Percentiles rank a stretch among this genome's conserved stretches.
These are phyloP conservation scores for Lathyrus tuberosus DNA, from an alignment of 306 rosid species.

Conservation along the genomic window DNA sequence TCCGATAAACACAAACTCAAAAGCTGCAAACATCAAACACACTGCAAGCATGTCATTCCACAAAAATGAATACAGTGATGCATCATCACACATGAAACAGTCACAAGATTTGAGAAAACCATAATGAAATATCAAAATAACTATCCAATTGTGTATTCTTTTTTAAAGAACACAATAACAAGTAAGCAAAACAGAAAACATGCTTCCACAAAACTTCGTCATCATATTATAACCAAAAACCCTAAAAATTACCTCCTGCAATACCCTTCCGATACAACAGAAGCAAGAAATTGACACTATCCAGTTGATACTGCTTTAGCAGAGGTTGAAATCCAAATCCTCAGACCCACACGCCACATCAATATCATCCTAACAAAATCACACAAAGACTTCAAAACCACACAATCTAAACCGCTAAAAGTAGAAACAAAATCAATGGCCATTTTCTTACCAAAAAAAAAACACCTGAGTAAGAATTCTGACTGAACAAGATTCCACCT, in stretches of 20 bases:
- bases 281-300: no score
- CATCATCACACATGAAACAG: no score
- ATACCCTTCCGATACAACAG: slow-evolving; percentile 85
- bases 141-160: no score
- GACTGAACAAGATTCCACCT: slow-evolving; percentile 79
- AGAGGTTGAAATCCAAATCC: slow-evolving; percentile 88
- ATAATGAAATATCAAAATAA: no score
- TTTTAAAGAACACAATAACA: not conserved
- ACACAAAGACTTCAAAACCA: slow-evolving; percentile 5
- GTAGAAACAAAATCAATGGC: not conserved
- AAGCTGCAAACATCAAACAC: no score
- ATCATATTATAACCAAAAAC: slow-evolving; percentile 8
- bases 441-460: not conserved
- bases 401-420: no score
- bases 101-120: no score
- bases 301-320: slow-evolving; percentile 90
- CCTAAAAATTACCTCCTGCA: slow-evolving; percentile 76
- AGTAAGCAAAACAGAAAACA: not conserved
- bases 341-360: slow-evolving; percentile 85
- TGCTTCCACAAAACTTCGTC: not conserved
- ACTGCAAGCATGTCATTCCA: no score
- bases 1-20: no score
- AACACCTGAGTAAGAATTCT: slow-evolving; percentile 88
- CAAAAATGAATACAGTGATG: no score
- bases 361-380: slow-evolving; percentile 71